These are phyloP conservation scores for Pittosporum tobira DNA, from an alignment of 129 eudicot genomes.

Conservation along the genomic window DNA sequence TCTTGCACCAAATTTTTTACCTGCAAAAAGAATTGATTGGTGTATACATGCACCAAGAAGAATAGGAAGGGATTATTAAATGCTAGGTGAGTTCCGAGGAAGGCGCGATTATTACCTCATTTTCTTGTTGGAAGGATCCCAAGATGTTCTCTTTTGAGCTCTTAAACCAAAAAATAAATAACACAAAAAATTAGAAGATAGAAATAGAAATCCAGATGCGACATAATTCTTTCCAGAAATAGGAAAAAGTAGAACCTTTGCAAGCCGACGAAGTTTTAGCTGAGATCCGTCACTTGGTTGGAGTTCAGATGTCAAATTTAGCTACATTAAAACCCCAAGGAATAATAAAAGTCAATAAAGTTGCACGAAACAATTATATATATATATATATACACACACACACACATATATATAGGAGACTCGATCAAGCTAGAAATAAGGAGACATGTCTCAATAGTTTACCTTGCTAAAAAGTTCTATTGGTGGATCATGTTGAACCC, in stretches of 20 bases:
- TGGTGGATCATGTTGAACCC: constrained; percentile 62
- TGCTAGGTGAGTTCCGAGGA: neutral
- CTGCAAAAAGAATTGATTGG: constrained; percentile 7
- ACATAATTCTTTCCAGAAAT: neutral
- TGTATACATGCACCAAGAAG: neutral
- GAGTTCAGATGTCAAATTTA: constrained; percentile 57
- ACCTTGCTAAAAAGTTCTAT: constrained; percentile 87
- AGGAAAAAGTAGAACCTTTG: constrained; percentile 43
- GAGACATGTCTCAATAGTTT: neutral
- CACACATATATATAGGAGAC: neutral
- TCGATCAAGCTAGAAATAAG: too few relatives aligned
- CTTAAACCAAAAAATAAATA: constrained; percentile 45
- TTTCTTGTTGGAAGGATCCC: constrained; percentile 41
- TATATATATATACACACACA: neutral
- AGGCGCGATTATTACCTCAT: constrained; percentile 33
- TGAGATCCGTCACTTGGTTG: constrained; percentile 33
- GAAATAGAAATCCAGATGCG: neutral
- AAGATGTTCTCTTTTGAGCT: constrained; percentile 81
- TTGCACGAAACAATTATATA: neutral
- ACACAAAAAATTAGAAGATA: constrained; percentile 13
- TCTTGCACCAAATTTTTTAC: constrained; percentile 18
- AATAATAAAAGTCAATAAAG: neutral
- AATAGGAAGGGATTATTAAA: neutral
- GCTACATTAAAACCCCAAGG: constrained; percentile 37
- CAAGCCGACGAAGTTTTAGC: constrained; percentile 20